Base-by-base conservation (phyloP, 352 stramenopile species). In the Proteromonas lacertae region DNA sequence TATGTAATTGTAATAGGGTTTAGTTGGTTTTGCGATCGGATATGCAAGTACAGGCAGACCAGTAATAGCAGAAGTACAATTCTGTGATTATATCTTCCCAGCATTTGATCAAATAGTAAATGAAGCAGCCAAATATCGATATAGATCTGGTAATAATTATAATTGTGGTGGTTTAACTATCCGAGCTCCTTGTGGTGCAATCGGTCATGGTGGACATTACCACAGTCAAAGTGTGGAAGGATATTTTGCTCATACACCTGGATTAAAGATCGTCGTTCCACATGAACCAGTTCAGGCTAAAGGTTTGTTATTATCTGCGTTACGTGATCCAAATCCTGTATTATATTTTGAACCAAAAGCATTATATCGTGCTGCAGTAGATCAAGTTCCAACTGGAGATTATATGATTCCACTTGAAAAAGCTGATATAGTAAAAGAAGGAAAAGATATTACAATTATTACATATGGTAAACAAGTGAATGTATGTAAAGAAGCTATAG, bases 331-430 rank as follows among this genome's bases (percentile, higher is more conserved):
- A 8, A 90, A 96, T 50, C 83, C 83, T 0, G 79, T 93, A 2
- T 49, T 96, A 4, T 96, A 95, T 52, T 66, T 96, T 28, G 83
- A 96, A 50, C 81, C 83, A 1, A 96, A 96, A 56, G 69, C 76
- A 32, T 56, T 93, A n/a, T 96, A 96, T 52, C 64, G 79, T 35
- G 69, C 78, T 21, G 68, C 76, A 7, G 81, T 95, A 1, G 79
- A 32, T 14, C 13, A 59, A 47, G 62, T 95, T 9, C 79, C 79
- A 9, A 60, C 88, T 7, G 77, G 65, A 7, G 82, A 96, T 34
- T 93, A 90, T 50, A 58, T 64, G 41, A 62, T 90, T 35, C 66
- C 77, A 12, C 47, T 96, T 4, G 79, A 76, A 31, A 67, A 82
- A 41, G 82, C 78, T 2, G 76, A 92, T 41, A 75, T 96, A 32